Base-by-base conservation (phyloP, 139 green algal species). In the Chlamydomonas urium region DNA sequence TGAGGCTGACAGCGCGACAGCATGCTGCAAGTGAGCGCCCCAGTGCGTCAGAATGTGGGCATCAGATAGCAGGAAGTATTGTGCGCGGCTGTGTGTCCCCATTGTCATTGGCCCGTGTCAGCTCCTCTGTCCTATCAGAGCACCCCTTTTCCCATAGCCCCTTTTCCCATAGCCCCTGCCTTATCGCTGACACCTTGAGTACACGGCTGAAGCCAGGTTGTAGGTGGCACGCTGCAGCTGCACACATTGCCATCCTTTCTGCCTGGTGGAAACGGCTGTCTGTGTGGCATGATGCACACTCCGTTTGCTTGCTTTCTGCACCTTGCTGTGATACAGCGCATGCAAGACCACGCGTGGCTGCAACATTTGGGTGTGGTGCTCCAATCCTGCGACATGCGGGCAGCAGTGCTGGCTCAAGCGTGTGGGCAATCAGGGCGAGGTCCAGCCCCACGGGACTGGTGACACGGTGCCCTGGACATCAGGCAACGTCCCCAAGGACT, bases 381-480 rank as follows among this genome's bases (percentile, higher is more conserved):
- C 4, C 29, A n/a, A 76, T 33, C 3, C 38, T 26, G 38, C 31
- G 31, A 31, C 2, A 14, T 75, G 69, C 45, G 69, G 69, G 4
- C 35, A 38, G 38, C 56, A 67, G 56, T 75, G 69, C 69, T 75
- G 69, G 69, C 38, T 75, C 24, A 75, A 75, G 69, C 69, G 69
- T 31, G 36, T 61, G n/a, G 69, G 69, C 24, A 28, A 23, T 31
- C 26, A 28, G 2, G 34, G 35, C 26, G 36, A 31, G 2, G n/a
- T 67, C 1, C 23, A 69, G 28, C 23, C 14, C 1, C 66, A 72
- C 38, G 38, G 5, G 29, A 60, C 57, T 21, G 38, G 38, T 1
- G 23, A 31, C 2, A 31, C 24, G 2, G 38, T 65, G 2, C 29
- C 32, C 2, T 76, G 71, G 71, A 76, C 60, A 29, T 76, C 71